A percentile compares a stretch with the other conserved stretches of the same genome.
phyloP scores from a whole-genome alignment of 805 yeast genomes.

The Lipomyces anomalus region DNA sequence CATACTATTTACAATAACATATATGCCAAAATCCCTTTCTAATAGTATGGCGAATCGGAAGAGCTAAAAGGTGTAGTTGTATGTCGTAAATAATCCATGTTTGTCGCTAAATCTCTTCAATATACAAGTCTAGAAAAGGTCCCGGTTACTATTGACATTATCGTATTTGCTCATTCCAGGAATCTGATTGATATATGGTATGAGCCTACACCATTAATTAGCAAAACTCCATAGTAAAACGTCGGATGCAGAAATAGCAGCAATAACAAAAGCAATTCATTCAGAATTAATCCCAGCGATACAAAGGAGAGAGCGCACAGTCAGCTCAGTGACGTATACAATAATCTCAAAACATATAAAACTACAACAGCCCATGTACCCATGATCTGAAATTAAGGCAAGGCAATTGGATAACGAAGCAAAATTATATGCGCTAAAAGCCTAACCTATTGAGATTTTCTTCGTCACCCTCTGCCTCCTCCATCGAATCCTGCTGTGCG shows the following conservation, averaged over 20 bases:
- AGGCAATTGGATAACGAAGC: background rate
- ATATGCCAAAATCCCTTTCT: no score
- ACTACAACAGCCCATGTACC: background rate
- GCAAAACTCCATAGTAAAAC: slow-evolving; percentile 2
- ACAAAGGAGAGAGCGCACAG: background rate
- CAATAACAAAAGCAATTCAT: background rate
- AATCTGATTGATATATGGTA: slow-evolving; percentile 19
- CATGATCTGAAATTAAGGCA: background rate
- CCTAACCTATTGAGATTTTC: slow-evolving; percentile 30
- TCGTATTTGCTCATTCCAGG: slow-evolving; percentile 17
- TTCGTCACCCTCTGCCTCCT: slow-evolving; percentile 62
- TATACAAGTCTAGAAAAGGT: background rate
- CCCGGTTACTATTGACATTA: background rate
- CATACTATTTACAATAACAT: no score
- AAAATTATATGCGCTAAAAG: slow-evolving; percentile 6
- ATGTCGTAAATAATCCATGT: no score
- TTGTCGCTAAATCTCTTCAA: background rate
- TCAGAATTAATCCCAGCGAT: background rate
- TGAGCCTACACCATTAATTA: slow-evolving; percentile 5
- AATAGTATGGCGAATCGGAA: no score
- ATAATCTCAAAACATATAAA: background rate
- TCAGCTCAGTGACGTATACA: background rate
- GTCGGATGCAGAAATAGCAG: background rate
- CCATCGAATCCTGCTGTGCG: slow-evolving; percentile 80
- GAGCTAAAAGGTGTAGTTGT: no score